A percentile compares a stretch with the other conserved stretches of the same genome.
Conservation (phyloP, 1,284 basidiomycete species). For the Athelia sp. region DNA sequence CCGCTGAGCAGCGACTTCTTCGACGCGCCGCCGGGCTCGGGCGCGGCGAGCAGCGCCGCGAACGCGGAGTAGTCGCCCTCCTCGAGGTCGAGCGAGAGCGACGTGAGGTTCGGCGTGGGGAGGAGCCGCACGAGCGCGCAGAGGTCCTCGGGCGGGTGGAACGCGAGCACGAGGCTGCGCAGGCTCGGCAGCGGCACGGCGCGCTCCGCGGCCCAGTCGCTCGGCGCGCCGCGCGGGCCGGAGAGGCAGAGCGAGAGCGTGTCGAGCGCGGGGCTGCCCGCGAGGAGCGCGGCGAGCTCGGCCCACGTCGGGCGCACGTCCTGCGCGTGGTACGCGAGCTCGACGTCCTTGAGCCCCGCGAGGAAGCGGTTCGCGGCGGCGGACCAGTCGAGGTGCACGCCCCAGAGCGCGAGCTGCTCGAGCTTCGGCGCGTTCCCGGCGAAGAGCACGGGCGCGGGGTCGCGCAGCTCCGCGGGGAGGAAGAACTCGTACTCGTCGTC, state of each 20-base stretch:
- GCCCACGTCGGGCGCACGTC: conserved; percentile 53
- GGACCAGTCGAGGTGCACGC: conserved; percentile 59
- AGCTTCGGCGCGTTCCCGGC: conserved; percentile 49
- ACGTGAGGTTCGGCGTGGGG: conserved; percentile 40
- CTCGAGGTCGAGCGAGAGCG: conserved; percentile 48
- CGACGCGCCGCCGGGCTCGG: conserved; percentile 23
- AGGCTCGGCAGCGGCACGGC: conserved; percentile 43
- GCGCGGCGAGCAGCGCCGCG: conserved; percentile 32
- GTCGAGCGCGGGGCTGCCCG: conserved; percentile 41
- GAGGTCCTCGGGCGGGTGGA: conserved; percentile 38
- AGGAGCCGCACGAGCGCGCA: conserved; percentile 43
- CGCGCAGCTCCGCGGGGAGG: conserved; percentile 26
- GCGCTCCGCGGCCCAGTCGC: conserved; percentile 29
- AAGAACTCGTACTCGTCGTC: conserved; percentile 29
- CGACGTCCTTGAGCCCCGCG: conserved; percentile 38
- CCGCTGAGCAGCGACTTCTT: conserved; percentile 34
- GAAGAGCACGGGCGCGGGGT: conserved; percentile 40
- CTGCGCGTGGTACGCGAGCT: conserved; percentile 51
- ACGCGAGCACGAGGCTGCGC: conserved; percentile 41
- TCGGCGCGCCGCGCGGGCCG: conserved; percentile 40
- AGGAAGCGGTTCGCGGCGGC: conserved; percentile 35
- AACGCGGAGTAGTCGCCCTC: conserved; percentile 44
- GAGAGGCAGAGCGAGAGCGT: conserved; percentile 44
- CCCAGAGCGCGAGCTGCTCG: conserved; percentile 46
- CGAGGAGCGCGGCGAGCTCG: conserved; percentile 43